Base-by-base conservation (phyloP, 2,329 filamentous ascomycete genomes). In the Aspergillus niger region DNA sequence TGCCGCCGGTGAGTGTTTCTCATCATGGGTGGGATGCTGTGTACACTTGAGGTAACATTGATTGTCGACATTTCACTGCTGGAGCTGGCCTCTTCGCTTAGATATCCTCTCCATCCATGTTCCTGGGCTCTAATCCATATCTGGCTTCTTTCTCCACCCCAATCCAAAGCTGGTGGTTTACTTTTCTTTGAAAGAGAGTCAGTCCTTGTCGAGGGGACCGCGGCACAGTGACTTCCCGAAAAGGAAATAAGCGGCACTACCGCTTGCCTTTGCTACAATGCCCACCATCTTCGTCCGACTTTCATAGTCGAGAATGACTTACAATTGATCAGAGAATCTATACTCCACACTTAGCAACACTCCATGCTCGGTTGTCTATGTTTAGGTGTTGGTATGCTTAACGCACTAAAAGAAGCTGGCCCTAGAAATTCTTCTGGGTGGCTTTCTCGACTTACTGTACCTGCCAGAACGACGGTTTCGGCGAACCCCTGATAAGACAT, bases 351-450 rank as follows among this genome's bases (percentile, higher is more conserved):
- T 17, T 8, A 30, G 15, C n/a, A 50, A 24, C 24, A 24, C 5
- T 36, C 47, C 47, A 30, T 7, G 8, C 26, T 30, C n/a, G 26
- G 24, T n/a, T 8, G 22, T 49, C 24, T 26, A 49, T 49, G 44
- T 49, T 49, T 49, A 24, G 22, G 26, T 15, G 17, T 50, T 50
- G 47, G 47, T 28, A 50, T 50, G 47, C 47, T 20, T 24, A 3
- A 30, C 10, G 15, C 32, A 36, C 47, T 50, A 28, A 50, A 50
- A 50, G 47, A 24, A 44, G 41, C 41, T 44, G 32, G 17, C 41
- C 41, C 41, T 20, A 6, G 41, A n/a, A 30, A 50, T 50, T 50
- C 47, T 50, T 50, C 47, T 17, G 47, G n/a, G 47, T 50, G 47
- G 47, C 47, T 30, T 30, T 26, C 26, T 50, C 26, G 24, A 50